Conservation (phyloP, 345 rosid genomes). For the Ailanthus altissimus region DNA sequence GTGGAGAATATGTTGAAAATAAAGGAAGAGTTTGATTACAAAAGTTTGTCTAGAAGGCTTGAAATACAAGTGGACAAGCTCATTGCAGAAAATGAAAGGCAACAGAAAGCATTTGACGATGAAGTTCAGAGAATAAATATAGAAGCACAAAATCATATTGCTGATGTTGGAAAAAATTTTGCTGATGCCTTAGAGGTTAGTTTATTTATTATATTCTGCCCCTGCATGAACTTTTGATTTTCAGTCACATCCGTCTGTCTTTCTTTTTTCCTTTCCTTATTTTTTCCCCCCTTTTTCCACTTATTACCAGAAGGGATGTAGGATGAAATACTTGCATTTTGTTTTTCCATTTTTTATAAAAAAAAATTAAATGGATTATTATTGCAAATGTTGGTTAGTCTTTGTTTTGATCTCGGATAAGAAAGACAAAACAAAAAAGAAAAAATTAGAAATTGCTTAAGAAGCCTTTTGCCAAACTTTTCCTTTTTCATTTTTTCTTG, state of each 20-base stretch:
- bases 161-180: constrained; percentile 80
- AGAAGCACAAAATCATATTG: constrained; percentile 73
- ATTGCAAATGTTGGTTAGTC: background rate
- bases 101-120: constrained; percentile 82
- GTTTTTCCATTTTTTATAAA: background rate
- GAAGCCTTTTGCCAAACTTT: constrained; percentile 10
- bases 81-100: constrained; percentile 91
- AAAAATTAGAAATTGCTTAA: background rate
- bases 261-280: background rate
- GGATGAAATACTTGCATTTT: background rate
- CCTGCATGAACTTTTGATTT: background rate
- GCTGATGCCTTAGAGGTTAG: constrained; percentile 86
- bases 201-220: constrained; percentile 14
- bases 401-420: constrained; percentile 4
- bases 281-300: background rate
- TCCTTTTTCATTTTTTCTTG: background rate
- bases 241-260: background rate
- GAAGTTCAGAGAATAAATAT: constrained; percentile 79
- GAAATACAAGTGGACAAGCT: constrained; percentile 91
- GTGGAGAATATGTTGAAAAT: constrained; percentile 98
- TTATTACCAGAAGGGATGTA: background rate
- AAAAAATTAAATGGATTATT: background rate
- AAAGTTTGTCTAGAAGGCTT: constrained; percentile 89
- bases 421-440: background rate
- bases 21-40: constrained; percentile 98